Evolutionary conservation across 768 basidiomycete species (phyloP).

Genomic region (Brasilioporus rufonigricans): DNA sequence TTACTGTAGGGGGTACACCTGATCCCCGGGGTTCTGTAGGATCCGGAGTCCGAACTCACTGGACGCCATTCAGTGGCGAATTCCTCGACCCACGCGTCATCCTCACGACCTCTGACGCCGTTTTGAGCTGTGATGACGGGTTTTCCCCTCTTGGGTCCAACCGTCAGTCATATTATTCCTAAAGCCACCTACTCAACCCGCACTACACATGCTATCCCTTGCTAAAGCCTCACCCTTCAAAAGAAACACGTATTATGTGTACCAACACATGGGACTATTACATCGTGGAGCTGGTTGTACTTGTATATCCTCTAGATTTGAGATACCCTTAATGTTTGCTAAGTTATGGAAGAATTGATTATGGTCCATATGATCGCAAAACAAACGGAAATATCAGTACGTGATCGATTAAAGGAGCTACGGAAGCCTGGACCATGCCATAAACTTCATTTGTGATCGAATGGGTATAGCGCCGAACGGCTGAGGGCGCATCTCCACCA

Average conservation of each 20-base stretch:
- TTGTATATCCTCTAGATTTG: constrained; percentile 19
- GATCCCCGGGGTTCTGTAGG: constrained; percentile 15
- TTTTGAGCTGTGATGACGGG: constrained; percentile 36
- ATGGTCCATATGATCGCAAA: neutral
- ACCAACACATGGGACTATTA: constrained; percentile 11
- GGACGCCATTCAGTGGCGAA: constrained; percentile 33
- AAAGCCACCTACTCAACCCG: neutral
- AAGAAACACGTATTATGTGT: constrained; percentile 6
- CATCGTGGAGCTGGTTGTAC: constrained; percentile 15
- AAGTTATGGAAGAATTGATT: neutral
- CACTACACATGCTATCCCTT: neutral
- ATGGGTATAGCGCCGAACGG: neutral
- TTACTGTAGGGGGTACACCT: constrained; percentile 30
- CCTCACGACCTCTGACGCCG: constrained; percentile 28
- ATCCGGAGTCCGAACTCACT: constrained; percentile 11
- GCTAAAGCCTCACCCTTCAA: neutral
- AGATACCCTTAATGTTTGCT: constrained; percentile 21
- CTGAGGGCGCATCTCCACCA: neutral
- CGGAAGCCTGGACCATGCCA: neutral
- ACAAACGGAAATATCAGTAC: neutral
- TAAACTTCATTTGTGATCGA: neutral
- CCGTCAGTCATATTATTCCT: constrained; percentile 35
- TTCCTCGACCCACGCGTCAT: constrained; percentile 31
- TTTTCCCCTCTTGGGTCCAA: constrained; percentile 47
- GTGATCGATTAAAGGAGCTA: constrained; percentile 10